Evolutionary conservation across 352 stramenopile genomes (phyloP).

Genomic region (Globisporangium uncinulatum): DNA sequence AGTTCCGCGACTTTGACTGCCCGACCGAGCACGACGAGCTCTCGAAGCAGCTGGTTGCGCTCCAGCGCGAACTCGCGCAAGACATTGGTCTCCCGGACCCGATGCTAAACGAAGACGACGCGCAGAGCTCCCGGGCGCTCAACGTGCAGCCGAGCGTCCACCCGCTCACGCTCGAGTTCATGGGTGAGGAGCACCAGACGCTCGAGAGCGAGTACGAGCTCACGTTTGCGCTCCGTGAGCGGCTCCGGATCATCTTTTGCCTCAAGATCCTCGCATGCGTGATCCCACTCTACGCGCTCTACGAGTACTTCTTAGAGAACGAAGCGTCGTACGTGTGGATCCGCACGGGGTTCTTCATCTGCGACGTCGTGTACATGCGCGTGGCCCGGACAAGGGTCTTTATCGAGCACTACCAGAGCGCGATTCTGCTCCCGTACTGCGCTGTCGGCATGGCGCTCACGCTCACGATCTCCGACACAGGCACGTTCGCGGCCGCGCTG

Average conservation of each 20-base stretch:
- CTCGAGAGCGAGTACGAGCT: conserved; percentile 73
- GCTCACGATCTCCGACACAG: conserved; percentile 76
- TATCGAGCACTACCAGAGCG: conserved; percentile 65
- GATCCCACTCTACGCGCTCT: conserved; percentile 65
- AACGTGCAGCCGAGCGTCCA: conserved; percentile 67
- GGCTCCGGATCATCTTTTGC: conserved; percentile 56
- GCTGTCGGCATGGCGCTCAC: conserved; percentile 72
- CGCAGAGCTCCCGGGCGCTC: conserved; percentile 50
- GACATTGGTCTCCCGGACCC: conserved; percentile 70
- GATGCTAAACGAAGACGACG: conserved; percentile 57
- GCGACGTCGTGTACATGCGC: conserved; percentile 66
- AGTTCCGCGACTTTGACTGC: conserved; percentile 75
- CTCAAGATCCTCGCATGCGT: conserved; percentile 69
- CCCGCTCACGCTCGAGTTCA: conserved; percentile 77
- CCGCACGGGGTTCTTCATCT: conserved; percentile 60
- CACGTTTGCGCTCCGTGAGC: conserved; percentile 67
- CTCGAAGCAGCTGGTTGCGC: conserved; percentile 60
- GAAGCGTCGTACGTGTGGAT: conserved; percentile 65
- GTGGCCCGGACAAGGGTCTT: conserved; percentile 65
- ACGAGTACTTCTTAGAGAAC: conserved; percentile 59
- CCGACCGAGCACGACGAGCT: conserved; percentile 74
- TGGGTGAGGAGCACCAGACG: conserved; percentile 76
- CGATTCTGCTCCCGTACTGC: conserved; percentile 67
- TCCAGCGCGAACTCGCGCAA: conserved; percentile 66
- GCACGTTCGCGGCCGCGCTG: conserved; percentile 74